A percentile compares a stretch with the other conserved stretches of the same genome.
phyloP scores from a whole-genome alignment of 1,284 basidiomycete genomes.

The Cystobasidium sp. region DNA sequence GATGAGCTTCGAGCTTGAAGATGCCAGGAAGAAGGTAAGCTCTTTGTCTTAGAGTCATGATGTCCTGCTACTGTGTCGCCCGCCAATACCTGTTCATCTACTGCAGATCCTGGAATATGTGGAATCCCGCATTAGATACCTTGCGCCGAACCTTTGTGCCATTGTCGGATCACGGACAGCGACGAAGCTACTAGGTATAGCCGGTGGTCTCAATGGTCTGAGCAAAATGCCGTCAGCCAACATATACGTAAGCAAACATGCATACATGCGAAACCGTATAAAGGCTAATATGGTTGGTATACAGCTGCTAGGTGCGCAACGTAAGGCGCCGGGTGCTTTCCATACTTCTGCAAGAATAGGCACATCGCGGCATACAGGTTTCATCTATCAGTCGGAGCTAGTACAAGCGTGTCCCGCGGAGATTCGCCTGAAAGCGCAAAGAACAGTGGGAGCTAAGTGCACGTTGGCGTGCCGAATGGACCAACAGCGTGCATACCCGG shows the following conservation, averaged over 20 bases:
- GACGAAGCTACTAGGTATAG: slow-evolving; percentile 95
- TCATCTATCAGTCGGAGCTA: slow-evolving; percentile 90
- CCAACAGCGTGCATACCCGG: slow-evolving; percentile 72
- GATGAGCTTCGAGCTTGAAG: slow-evolving; percentile 83
- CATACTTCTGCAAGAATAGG: slow-evolving; percentile 67
- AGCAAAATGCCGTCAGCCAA: slow-evolving; percentile 96
- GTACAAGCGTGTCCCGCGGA: slow-evolving; percentile 86
- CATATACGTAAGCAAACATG: slow-evolving; percentile 72
- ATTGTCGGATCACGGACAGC: slow-evolving; percentile 98
- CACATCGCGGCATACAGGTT: slow-evolving; percentile 85
- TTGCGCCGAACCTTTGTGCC: slow-evolving; percentile 96
- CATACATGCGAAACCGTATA: background rate
- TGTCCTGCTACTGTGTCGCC: background rate
- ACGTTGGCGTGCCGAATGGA: slow-evolving; percentile 92
- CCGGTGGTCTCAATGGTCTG: slow-evolving; percentile 86
- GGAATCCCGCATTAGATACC: slow-evolving; percentile 95
- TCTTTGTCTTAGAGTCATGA: background rate
- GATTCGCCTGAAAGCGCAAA: slow-evolving; percentile 87
- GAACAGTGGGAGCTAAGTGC: slow-evolving; percentile 90
- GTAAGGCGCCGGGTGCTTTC: slow-evolving; percentile 84
- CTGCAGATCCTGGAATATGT: slow-evolving; percentile 95
- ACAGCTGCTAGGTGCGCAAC: slow-evolving; percentile 89
- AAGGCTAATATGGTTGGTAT: slow-evolving; percentile 13
- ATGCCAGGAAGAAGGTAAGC: slow-evolving; percentile 78
- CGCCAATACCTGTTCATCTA: background rate